Evolutionary conservation across 208 protist species (phyloP).

Genomic region (Leishmania gerbilli): DNA sequence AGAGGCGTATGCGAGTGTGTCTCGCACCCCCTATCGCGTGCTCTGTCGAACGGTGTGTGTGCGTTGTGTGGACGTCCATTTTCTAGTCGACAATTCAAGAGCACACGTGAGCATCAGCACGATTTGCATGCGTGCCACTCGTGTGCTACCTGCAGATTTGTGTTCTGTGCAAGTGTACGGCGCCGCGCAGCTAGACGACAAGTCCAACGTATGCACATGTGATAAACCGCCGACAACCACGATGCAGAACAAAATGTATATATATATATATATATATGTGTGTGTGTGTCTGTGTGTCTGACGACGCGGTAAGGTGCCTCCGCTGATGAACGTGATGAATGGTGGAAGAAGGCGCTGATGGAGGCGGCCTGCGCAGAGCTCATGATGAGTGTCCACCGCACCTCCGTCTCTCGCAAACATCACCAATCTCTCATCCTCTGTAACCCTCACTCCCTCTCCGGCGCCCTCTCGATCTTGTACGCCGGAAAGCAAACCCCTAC

Average conservation of each 20-base stretch:
- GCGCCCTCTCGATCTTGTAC: neutral
- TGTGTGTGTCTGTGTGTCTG: too few relatives aligned
- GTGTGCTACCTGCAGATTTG: too few relatives aligned
- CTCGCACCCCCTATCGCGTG: neutral
- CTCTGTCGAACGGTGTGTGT: neutral
- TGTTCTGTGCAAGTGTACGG: neutral
- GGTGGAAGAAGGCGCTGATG: neutral
- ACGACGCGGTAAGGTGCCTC: neutral
- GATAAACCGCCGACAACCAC: neutral
- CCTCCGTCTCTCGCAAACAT: neutral
- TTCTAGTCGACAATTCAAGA: neutral
- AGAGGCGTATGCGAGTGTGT: neutral
- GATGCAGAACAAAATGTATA: neutral
- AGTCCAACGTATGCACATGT: neutral
- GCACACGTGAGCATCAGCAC: neutral
- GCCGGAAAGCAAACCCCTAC: constrained; percentile 6
- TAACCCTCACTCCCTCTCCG: neutral
- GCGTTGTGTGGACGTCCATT: neutral
- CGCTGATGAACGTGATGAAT: neutral
- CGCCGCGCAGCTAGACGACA: neutral
- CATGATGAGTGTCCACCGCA: neutral
- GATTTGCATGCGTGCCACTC: neutral
- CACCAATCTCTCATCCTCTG: constrained; percentile 4
- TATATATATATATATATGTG: neutral
- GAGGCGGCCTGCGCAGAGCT: neutral